Percentiles rank a stretch among this genome's conserved stretches.
These are phyloP conservation scores for Ceratocystis cubensis DNA, from an alignment of 2,329 filamentous ascomycete genomes.

Conservation along the genomic window DNA sequence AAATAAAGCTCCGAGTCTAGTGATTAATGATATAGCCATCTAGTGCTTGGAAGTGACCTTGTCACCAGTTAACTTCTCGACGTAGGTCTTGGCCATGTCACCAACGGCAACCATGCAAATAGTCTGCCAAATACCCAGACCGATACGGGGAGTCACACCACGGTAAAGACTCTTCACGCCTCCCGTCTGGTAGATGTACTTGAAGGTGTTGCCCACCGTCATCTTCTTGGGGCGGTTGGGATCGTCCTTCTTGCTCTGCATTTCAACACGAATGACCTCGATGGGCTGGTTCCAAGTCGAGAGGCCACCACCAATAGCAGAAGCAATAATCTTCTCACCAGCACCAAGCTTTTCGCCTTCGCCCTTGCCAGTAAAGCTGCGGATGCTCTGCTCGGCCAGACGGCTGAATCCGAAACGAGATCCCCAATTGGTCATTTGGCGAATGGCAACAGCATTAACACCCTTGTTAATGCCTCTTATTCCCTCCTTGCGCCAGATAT, in stretches of 20 bases:
- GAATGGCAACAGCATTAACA: conserved; percentile 95
- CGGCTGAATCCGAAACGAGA: conserved; percentile 88
- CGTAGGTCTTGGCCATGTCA: conserved; percentile 70
- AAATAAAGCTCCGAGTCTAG: conserved; percentile 1
- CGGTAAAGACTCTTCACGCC: conserved; percentile 89
- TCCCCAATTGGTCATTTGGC: conserved; percentile 99
- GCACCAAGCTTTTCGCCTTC: conserved; percentile 64
- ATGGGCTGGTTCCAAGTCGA: conserved; percentile 99
- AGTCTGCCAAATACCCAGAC: conserved; percentile 95
- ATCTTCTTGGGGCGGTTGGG: conserved; percentile 98
- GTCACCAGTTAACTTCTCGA: conserved; percentile 54
- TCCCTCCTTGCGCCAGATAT: conserved; percentile 90
- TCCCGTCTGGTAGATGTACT: conserved; percentile 84
- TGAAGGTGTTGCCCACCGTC: conserved; percentile 76
- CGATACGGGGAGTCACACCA: conserved; percentile 85
- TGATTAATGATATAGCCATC: background rate
- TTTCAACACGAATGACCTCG: conserved; percentile 98
- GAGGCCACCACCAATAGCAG: conserved; percentile 78
- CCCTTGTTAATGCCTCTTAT: conserved; percentile 95
- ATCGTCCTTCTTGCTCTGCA: conserved; percentile 98
- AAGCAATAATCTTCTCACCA: conserved; percentile 79
- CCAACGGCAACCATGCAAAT: conserved; percentile 99
- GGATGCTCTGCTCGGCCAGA: conserved; percentile 81
- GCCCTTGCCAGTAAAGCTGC: conserved; percentile 63
- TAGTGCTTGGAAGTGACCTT: conserved; percentile 56